Percentiles rank a stretch among this genome's conserved stretches.
Evolutionary conservation across 2,329 filamentous ascomycete species (phyloP).

Genomic region (Zasmidium cellare): DNA sequence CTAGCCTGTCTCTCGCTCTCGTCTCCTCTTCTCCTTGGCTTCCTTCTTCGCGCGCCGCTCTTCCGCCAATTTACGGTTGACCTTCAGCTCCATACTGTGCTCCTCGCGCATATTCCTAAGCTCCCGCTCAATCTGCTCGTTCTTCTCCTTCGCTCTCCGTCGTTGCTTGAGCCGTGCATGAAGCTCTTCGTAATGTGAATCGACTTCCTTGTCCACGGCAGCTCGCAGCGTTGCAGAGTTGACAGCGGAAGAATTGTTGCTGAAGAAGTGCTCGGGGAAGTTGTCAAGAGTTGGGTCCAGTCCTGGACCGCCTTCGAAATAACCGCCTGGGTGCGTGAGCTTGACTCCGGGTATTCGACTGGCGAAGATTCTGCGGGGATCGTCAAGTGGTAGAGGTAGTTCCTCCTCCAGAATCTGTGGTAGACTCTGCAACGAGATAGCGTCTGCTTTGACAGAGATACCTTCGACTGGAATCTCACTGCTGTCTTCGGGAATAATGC

Average conservation of each 20-base stretch:
- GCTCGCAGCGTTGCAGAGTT: constrained; percentile 35
- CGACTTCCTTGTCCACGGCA: constrained; percentile 34
- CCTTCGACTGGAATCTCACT: constrained; percentile 28
- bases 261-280: constrained; percentile 44
- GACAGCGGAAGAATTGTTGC: constrained; percentile 34
- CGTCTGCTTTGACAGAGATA: constrained; percentile 28
- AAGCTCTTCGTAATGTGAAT: constrained; percentile 30
- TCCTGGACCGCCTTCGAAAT: constrained; percentile 49
- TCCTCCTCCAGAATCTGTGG: constrained; percentile 32
- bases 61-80: constrained; percentile 43
- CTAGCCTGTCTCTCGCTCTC: neutral
- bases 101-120: constrained; percentile 45
- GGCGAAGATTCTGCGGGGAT: constrained; percentile 43
- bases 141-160: constrained; percentile 41
- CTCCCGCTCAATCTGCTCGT: constrained; percentile 44
- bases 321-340: constrained; percentile 49
- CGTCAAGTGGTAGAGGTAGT: constrained; percentile 45
- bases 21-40: constrained; percentile 32
- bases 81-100: constrained; percentile 46
- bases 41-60: constrained; percentile 39
- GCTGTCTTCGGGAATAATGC: constrained; percentile 28
- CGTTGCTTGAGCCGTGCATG: constrained; percentile 36
- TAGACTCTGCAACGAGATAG: constrained; percentile 26
- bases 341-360: constrained; percentile 45
- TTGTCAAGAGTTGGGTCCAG: constrained; percentile 39